A percentile compares a stretch with the other conserved stretches of the same genome.
phyloP scores from a whole-genome alignment of 2,329 filamentous ascomycete genomes.

The Xylaria sp. region DNA sequence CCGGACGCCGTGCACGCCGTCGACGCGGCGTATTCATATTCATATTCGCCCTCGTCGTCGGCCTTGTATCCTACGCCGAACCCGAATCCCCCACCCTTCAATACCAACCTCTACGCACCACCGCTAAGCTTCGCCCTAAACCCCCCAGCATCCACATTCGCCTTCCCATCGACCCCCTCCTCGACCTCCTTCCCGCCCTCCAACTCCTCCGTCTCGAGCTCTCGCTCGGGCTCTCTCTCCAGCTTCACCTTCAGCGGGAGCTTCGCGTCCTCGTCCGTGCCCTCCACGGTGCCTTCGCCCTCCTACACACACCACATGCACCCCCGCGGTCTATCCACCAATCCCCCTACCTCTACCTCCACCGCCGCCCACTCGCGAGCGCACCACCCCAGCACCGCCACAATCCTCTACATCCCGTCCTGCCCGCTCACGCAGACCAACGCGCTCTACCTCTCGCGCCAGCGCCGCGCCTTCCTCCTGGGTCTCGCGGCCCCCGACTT shows the following conservation, averaged over 20 bases:
- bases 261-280: neutral
- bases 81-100: neutral
- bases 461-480: conserved; percentile 74
- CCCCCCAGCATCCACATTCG: conserved; percentile 7
- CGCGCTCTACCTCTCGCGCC: conserved; percentile 74
- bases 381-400: conserved; percentile 76
- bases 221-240: conserved; percentile 3
- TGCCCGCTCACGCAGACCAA: conserved; percentile 83
- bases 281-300: neutral
- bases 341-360: conserved; percentile 59
- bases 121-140: conserved; percentile 11
- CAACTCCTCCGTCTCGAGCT: neutral
- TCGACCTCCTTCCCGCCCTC: neutral
- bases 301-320: neutral
- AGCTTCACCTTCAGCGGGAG: conserved; percentile 16
- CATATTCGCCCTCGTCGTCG: conserved; percentile 48
- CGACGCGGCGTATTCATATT: conserved; percentile 65
- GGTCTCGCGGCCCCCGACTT: conserved; percentile 78
- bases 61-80: neutral
- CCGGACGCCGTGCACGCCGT: conserved; percentile 85
- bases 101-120: neutral
- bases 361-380: conserved; percentile 55
- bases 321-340: neutral
- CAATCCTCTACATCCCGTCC: conserved; percentile 83
- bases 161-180: neutral